phyloP scores from a whole-genome alignment of 106 monocot genomes.

The Platanthera guangdongensis region DNA sequence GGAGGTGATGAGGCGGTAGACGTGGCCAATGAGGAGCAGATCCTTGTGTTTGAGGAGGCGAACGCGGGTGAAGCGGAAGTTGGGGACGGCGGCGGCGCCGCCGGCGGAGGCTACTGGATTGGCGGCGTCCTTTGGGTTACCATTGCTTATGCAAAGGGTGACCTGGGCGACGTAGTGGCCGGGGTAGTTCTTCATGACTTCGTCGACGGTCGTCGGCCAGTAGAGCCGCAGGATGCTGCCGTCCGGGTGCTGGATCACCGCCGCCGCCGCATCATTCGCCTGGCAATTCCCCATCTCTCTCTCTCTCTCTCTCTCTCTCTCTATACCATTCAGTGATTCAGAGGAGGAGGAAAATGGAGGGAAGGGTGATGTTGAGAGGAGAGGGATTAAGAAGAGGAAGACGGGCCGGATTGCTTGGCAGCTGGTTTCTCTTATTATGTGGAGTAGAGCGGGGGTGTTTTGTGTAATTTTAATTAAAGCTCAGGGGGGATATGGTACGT shows the following conservation, averaged over 20 bases:
- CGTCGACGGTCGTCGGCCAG: constrained; percentile 45
- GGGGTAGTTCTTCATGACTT: constrained; percentile 56
- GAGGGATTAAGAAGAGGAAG: too few species aligned
- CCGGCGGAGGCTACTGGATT: not conserved
- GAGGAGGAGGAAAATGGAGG: too few species aligned
- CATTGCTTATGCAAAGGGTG: constrained; percentile 15
- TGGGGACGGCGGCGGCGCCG: constrained; percentile 5
- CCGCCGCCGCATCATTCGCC: constrained; percentile 42
- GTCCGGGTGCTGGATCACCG: constrained; percentile 45
- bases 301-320: not conserved
- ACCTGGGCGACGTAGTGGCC: constrained; percentile 54
- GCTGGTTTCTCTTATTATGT: too few species aligned
- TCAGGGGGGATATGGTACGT: too few species aligned
- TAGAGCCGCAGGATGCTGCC: constrained; percentile 46
- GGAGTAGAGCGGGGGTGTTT: too few species aligned
- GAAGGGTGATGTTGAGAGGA: too few species aligned
- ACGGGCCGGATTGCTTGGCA: too few species aligned
- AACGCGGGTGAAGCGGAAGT: constrained; percentile 33
- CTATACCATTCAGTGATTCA: too few species aligned
- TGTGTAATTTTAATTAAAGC: too few species aligned
- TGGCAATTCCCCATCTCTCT: constrained; percentile 55
- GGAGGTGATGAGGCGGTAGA: constrained; percentile 53
- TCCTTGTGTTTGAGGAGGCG: constrained; percentile 45
- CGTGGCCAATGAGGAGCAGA: constrained; percentile 40
- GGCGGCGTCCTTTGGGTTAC: not conserved